Evolutionary conservation across 495 filamentous ascomycete species (phyloP).

Genomic region (Bacidia gigantensis): DNA sequence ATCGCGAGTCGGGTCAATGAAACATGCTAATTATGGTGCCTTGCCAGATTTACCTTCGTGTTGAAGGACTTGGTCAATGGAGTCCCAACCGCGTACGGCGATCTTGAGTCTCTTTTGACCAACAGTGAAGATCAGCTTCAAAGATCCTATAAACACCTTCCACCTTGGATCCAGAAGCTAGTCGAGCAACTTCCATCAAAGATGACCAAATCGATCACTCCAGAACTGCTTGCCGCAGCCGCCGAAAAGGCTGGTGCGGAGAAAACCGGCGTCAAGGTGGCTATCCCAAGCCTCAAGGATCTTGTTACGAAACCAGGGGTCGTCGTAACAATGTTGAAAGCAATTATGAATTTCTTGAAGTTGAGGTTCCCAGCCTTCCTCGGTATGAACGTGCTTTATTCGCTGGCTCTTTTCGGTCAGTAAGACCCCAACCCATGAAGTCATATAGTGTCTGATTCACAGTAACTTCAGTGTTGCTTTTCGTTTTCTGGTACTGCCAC

Average conservation of each 20-base stretch:
- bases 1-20: not conserved
- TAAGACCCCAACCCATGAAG: conserved; percentile 8
- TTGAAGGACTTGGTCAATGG: conserved; percentile 87
- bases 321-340: conserved; percentile 65
- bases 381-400: conserved; percentile 75
- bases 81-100: conserved; percentile 81
- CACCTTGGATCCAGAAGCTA: conserved; percentile 68
- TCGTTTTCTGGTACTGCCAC: conserved; percentile 94
- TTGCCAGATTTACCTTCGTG: conserved; percentile 57
- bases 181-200: conserved; percentile 75
- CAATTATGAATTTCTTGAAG: conserved; percentile 73
- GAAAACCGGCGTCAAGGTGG: conserved; percentile 34
- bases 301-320: conserved; percentile 78
- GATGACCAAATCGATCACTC: conserved; percentile 56
- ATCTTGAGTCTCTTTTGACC: conserved; percentile 69
- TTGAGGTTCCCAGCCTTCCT: conserved; percentile 73
- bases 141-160: conserved; percentile 65
- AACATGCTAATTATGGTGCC: not conserved
- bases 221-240: conserved; percentile 66
- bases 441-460: not conserved
- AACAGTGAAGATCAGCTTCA: conserved; percentile 63
- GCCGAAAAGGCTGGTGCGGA: conserved; percentile 43
- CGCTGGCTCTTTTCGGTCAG: conserved; percentile 69
- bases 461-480: conserved; percentile 52
- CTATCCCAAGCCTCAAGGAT: conserved; percentile 54